Conservation (phyloP, 768 basidiomycete genomes). For the Pleurotus djamor region DNA sequence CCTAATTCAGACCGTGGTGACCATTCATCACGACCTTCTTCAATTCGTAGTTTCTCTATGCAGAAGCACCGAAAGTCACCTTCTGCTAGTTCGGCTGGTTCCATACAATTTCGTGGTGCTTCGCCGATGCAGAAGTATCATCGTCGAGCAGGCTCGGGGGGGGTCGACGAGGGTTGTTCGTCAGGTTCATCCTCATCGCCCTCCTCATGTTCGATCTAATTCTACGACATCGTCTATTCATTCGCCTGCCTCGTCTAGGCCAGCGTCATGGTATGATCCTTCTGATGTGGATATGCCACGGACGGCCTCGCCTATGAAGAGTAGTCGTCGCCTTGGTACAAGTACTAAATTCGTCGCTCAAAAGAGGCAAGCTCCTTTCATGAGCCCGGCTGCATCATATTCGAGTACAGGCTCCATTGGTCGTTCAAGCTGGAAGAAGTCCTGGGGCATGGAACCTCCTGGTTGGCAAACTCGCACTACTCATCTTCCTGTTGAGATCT, state of each 20-base stretch:
- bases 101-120: conserved; percentile 61
- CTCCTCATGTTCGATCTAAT: conserved; percentile 67
- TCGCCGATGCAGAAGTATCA: conserved; percentile 82
- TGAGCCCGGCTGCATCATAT: conserved; percentile 45
- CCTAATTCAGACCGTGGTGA: conserved; percentile 87
- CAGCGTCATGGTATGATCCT: conserved; percentile 73
- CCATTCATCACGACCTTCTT: conserved; percentile 77
- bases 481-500: conserved; percentile 73
- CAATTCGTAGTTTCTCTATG: conserved; percentile 75
- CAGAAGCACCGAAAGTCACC: conserved; percentile 74
- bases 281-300: conserved; percentile 68
- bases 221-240: conserved; percentile 78
- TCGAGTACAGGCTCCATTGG: conserved; percentile 38
- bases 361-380: conserved; percentile 75
- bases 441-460: conserved; percentile 85
- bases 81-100: conserved; percentile 75
- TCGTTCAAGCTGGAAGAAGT: conserved; percentile 84
- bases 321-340: conserved; percentile 8
- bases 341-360: conserved; percentile 77
- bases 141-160: conserved; percentile 71
- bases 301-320: conserved; percentile 62
- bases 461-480: conserved; percentile 75
- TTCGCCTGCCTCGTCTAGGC: conserved; percentile 74
- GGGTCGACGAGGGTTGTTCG: conserved; percentile 81
- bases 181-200: conserved; percentile 47